Percentiles rank a stretch among this genome's conserved stretches.
phyloP scores from a whole-genome alignment of 306 rosid species.

The Cajanus cajan region DNA sequence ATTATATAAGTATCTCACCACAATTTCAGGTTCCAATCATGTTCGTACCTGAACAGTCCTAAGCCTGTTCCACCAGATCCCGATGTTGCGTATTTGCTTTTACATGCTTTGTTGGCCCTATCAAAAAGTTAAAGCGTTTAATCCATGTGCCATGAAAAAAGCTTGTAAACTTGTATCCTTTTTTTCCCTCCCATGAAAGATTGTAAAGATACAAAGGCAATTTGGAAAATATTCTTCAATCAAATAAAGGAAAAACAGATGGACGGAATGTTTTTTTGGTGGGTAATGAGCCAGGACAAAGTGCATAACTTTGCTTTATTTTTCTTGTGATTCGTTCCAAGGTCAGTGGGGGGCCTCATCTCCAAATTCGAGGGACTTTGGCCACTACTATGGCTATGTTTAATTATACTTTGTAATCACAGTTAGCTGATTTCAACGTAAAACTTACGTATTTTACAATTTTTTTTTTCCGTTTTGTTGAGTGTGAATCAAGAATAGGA shows the following conservation, averaged over 20 bases:
- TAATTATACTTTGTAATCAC: no score
- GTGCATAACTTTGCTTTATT: constrained; percentile 41
- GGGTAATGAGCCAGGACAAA: constrained; percentile 51
- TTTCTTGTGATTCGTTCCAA: constrained; percentile 39
- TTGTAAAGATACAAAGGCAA: constrained; percentile 43
- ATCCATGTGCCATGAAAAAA: constrained; percentile 58
- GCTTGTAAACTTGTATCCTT: constrained; percentile 45
- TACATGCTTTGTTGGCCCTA: constrained; percentile 41
- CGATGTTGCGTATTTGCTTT: constrained; percentile 42
- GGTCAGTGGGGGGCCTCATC: constrained; percentile 37
- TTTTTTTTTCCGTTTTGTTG: no score
- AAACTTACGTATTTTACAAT: no score
- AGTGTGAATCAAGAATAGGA: no score
- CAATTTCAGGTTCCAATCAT: constrained; percentile 38
- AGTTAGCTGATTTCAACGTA: no score
- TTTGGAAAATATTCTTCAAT: constrained; percentile 55
- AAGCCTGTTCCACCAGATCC: constrained; percentile 52
- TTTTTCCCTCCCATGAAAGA: constrained; percentile 31
- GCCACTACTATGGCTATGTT: background rate
- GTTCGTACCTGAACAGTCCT: constrained; percentile 40
- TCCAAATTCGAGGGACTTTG: constrained; percentile 9
- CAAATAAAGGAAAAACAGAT: constrained; percentile 39
- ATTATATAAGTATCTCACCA: background rate
- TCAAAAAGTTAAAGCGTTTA: constrained; percentile 48
- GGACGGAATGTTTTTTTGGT: constrained; percentile 50